Evolutionary conservation across 1,284 basidiomycete genomes (phyloP).

Genomic region (Porogramme epimiltina): DNA sequence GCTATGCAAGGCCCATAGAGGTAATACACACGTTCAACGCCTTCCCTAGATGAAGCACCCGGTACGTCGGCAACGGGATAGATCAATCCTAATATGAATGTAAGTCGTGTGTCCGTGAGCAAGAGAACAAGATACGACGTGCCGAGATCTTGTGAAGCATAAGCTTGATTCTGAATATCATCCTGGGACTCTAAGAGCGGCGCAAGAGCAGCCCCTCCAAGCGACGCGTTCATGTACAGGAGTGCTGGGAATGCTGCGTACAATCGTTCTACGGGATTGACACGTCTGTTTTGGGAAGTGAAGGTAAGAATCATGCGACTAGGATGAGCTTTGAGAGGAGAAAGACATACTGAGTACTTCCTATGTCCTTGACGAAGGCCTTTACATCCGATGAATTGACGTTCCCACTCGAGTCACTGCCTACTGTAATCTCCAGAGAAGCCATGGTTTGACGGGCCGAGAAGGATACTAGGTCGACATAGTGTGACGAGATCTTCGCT

Average conservation of each 20-base stretch:
- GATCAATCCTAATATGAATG: too few species aligned
- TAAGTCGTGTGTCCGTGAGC: too few species aligned
- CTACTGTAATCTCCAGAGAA: slow-evolving; percentile 39
- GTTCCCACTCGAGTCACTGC: slow-evolving; percentile 32
- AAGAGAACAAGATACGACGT: neutral
- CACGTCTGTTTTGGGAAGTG: slow-evolving; percentile 16
- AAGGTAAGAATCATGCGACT: neutral
- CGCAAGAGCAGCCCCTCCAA: slow-evolving; percentile 42
- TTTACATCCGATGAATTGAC: slow-evolving; percentile 42
- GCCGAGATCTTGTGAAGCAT: slow-evolving; percentile 47
- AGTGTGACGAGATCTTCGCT: slow-evolving; percentile 30
- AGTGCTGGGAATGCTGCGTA: slow-evolving; percentile 49
- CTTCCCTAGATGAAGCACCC: neutral
- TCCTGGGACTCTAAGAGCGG: slow-evolving; percentile 47
- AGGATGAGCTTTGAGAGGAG: neutral
- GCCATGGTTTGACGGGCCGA: slow-evolving; percentile 44
- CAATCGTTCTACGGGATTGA: slow-evolving; percentile 50
- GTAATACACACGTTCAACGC: slow-evolving; percentile 33
- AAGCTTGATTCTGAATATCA: slow-evolving; percentile 31
- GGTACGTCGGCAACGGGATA: neutral
- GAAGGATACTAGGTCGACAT: slow-evolving; percentile 42
- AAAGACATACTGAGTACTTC: neutral
- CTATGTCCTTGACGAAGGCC: slow-evolving; percentile 46
- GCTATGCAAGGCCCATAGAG: neutral
- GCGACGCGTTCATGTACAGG: slow-evolving; percentile 46